Conservation (phyloP, 768 basidiomycete species). For the Boletellus emodensis region DNA sequence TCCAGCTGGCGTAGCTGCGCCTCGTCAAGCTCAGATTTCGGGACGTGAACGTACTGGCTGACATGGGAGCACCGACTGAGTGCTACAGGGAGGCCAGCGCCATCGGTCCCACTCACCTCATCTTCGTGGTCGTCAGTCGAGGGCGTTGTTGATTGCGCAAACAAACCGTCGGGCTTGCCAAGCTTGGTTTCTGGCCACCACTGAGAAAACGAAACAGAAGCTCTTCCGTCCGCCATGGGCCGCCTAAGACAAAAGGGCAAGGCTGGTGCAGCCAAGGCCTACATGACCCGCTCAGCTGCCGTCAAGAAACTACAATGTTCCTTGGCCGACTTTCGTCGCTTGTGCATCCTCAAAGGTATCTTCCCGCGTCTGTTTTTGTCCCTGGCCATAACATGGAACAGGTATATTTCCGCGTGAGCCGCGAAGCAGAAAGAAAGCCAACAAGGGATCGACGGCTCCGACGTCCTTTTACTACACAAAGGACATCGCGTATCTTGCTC, state of each 20-base stretch:
- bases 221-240: constrained; percentile 47
- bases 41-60: constrained; percentile 96
- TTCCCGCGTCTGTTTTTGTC: constrained; percentile 1
- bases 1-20: constrained; percentile 93
- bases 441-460: constrained; percentile 95
- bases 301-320: constrained; percentile 96
- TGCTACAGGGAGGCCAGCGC: not conserved
- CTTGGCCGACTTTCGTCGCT: constrained; percentile 89
- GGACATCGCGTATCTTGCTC: constrained; percentile 94
- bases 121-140: constrained; percentile 16
- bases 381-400: constrained; percentile 30
- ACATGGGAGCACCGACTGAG: not conserved
- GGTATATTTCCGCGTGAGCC: constrained; percentile 99
- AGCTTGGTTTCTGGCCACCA: not conserved
- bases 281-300: constrained; percentile 84
- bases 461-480: constrained; percentile 98
- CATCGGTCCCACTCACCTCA: constrained; percentile 28
- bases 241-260: constrained; percentile 81
- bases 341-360: constrained; percentile 95
- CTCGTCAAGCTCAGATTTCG: constrained; percentile 96
- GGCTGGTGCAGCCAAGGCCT: constrained; percentile 88
- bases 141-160: constrained; percentile 31
- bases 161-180: constrained; percentile 13
- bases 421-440: constrained; percentile 83
- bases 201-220: not conserved